These are phyloP conservation scores for Sorghum bicolor DNA, from an alignment of 176 grass and related monocot species.

Conservation along the genomic window Sorghum_bicolor_NCBIv3 NC_012878.2:7282001-7282500, in stretches of 20 bases:
- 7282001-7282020: not conserved
- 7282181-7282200: not conserved
- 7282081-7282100: no score
- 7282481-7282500: no score
- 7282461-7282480: no score
- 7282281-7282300: not conserved
- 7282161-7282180: not conserved
- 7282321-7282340: no score
- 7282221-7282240: not conserved
- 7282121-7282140: not conserved
- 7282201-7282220: not conserved
- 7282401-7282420: no score
- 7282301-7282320: not conserved
- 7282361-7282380: no score
- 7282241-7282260: not conserved
- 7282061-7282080: no score
- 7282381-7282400: no score
- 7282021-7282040: not conserved
- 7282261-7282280: not conserved
- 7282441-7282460: no score
- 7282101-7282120: not conserved
- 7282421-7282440: no score
- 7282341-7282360: no score
- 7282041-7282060: not conserved
- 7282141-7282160: not conserved